These are phyloP conservation scores for Coemansia sp. DNA, from an alignment of 192 early-diverging fungal species.

Conservation along the genomic window DNA sequence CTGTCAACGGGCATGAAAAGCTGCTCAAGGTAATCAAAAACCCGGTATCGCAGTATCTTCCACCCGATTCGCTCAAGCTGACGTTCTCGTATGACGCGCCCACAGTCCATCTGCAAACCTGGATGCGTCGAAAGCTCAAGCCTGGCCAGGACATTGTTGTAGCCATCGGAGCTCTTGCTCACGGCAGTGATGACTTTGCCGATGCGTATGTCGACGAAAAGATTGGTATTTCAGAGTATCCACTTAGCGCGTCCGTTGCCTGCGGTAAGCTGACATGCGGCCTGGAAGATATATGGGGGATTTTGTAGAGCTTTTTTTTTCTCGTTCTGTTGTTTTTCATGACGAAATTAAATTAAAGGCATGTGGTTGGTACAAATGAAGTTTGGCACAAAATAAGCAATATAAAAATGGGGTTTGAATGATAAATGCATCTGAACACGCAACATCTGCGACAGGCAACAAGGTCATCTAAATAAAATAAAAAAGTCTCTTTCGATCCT, in stretches of 20 bases:
- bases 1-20: constrained; percentile 89
- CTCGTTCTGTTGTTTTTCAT: not conserved
- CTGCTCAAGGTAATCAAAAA: constrained; percentile 97
- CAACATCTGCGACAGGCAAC: not conserved
- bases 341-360: not conserved
- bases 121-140: constrained; percentile 73
- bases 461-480: not conserved
- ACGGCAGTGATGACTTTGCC: constrained; percentile 93
- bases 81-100: constrained; percentile 88
- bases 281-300: constrained; percentile 88
- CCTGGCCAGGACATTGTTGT: constrained; percentile 81
- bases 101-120: constrained; percentile 79
- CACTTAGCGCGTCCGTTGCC: constrained; percentile 94
- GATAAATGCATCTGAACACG: constrained; percentile 1
- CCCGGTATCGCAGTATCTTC: constrained; percentile 94
- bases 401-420: not conserved
- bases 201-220: constrained; percentile 96
- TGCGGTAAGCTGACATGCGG: constrained; percentile 91
- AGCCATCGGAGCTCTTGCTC: constrained; percentile 95
- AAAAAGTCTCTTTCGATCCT: not conserved
- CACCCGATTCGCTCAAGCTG: constrained; percentile 62
- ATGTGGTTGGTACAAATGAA: not conserved
- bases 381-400: not conserved
- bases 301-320: constrained; percentile 58
- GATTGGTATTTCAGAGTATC: constrained; percentile 95